Base-by-base conservation (phyloP, 1,139 yeast species). In the Zygoascus sp. region DNA sequence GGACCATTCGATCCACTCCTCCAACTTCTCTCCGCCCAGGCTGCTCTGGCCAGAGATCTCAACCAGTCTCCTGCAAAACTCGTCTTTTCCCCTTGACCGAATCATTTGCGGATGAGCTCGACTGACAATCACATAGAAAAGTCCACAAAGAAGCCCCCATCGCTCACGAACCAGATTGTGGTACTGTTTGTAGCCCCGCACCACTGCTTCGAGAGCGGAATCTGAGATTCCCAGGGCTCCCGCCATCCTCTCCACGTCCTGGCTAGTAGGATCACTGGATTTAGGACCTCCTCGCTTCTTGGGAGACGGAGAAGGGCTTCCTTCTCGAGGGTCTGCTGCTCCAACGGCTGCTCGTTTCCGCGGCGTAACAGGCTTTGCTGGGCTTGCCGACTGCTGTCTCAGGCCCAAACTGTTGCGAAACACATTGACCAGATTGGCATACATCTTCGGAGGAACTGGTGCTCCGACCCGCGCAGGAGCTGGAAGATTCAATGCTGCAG, bases 111-210 rank as follows among this genome's bases (percentile, higher is more conserved):
- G 69, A 45, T 64, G 66, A 1, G 65, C 64, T 21, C 65, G 56
- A 9, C 55, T 50, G 19, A 59, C 51, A 13, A 67, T 51, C 1
- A 64, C 64, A 36, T 57, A 61, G 23, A 62, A 52, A 28, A 65
- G 52, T 5, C 70, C 71, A 36, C 63, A 56, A 27, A 66, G 49
- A 11, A 67, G 54, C 1, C 67, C 68, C 70, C 70, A 66, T 22
- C 59, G 49, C 42, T 67, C 70, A 35, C 61, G 61, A 7, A 66
- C 69, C 10, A 66, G 58, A 15, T 56, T 59, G 23, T 51, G 51
- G 53, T 62, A 66, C 47, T 58, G 59, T 34, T 48, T 50, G 48
- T 58, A 65, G 6, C 67, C 66, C 17, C 56, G 53, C 8, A 55
- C 50, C 10, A 66, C 60, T 3, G 69, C 67, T n/a, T 57, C 58